A percentile compares a stretch with the other conserved stretches of the same genome.
Evolutionary conservation across 2,329 filamentous ascomycete species (phyloP).

Genomic region (Trichoderma simmonsii): DNA sequence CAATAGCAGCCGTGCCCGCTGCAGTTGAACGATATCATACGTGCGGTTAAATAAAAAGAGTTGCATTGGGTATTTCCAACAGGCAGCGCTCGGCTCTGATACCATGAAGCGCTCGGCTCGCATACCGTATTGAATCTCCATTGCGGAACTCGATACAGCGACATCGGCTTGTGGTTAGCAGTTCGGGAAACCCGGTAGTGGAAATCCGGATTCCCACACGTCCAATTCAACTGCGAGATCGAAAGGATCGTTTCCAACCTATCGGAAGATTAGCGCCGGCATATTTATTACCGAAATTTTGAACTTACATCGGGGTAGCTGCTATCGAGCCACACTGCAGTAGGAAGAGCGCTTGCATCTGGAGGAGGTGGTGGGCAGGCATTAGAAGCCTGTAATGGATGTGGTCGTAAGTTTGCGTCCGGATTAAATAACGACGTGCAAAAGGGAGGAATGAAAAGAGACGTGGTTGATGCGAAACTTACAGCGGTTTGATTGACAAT

Average conservation of each 20-base stretch:
- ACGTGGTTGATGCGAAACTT: not conserved
- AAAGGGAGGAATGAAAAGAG: too few species aligned
- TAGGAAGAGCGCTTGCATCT: not conserved
- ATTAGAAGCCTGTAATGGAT: not conserved
- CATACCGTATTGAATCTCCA: not conserved
- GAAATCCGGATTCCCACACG: constrained; percentile 9
- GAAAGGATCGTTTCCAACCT: constrained; percentile 2
- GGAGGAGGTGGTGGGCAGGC: not conserved
- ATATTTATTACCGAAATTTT: not conserved
- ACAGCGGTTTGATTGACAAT: not conserved
- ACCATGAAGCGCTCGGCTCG: not conserved
- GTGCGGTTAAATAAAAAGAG: not conserved
- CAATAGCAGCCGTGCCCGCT: not conserved
- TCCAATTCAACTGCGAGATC: not conserved
- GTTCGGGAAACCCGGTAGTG: constrained; percentile 5
- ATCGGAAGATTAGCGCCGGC: not conserved
- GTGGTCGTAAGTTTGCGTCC: not conserved
- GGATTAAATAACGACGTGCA: not conserved
- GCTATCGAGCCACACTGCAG: constrained; percentile 8
- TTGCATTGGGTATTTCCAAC: not conserved
- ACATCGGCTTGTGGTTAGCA: not conserved
- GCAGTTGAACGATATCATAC: not conserved
- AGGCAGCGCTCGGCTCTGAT: not conserved
- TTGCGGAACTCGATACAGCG: not conserved
- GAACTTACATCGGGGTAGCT: constrained; percentile 8